Conservation (phyloP, 2,329 filamentous ascomycete species). For the Epichloe bromicola region DNA sequence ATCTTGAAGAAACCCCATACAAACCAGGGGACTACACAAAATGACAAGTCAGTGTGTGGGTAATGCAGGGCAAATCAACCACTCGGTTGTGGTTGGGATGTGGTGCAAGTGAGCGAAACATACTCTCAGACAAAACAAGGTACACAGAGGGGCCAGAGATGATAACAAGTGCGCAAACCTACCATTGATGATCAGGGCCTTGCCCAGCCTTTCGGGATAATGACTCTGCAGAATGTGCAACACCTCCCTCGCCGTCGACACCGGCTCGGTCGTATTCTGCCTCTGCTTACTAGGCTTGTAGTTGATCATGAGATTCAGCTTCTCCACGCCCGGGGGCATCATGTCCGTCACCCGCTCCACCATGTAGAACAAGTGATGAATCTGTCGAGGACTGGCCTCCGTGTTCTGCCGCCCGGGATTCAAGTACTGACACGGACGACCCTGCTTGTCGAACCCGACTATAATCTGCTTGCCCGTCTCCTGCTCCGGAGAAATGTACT, state of each 20-base stretch:
- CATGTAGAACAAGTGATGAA: conserved; percentile 94
- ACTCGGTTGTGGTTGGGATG: neutral
- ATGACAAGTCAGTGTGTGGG: neutral
- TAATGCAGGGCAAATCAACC: neutral
- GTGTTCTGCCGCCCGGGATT: conserved; percentile 89
- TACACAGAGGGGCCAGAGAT: neutral
- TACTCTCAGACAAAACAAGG: neutral
- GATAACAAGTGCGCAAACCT: conserved; percentile 15
- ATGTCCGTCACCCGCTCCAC: conserved; percentile 79
- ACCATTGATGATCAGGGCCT: conserved; percentile 83
- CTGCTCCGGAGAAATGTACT: conserved; percentile 87
- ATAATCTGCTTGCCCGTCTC: conserved; percentile 93
- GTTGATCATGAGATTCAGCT: conserved; percentile 75
- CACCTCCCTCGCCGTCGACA: conserved; percentile 74
- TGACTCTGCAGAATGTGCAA: conserved; percentile 86
- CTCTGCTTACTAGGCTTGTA: conserved; percentile 70
- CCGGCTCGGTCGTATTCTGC: conserved; percentile 57
- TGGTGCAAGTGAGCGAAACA: neutral
- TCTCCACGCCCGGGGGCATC: conserved; percentile 83
- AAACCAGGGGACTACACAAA: conserved; percentile 63
- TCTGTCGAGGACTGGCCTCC: conserved; percentile 68
- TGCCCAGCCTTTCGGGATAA: conserved; percentile 84
- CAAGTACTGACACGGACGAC: conserved; percentile 81
- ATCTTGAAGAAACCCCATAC: conserved; percentile 92
- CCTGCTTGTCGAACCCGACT: conserved; percentile 74